Evolutionary conservation across 768 basidiomycete genomes (phyloP).

Genomic region (Rhodotorula sphaerocarpa): DNA sequence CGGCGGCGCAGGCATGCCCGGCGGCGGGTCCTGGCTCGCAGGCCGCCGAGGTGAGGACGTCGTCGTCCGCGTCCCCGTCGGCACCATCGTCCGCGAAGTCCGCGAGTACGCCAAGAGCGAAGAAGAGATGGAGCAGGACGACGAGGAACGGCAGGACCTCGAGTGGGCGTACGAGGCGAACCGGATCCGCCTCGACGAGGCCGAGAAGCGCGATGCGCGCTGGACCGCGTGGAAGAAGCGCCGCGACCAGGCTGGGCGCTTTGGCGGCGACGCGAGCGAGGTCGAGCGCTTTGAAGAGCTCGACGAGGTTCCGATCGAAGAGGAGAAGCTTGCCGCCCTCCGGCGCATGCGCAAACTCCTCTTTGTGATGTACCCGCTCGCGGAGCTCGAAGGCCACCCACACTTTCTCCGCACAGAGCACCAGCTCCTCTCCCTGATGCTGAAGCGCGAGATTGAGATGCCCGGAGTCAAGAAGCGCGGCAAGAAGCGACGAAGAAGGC

Average conservation of each 20-base stretch:
- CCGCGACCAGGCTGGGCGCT: slow-evolving; percentile 13
- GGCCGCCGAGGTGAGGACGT: slow-evolving; percentile 66
- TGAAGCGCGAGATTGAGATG: slow-evolving; percentile 23
- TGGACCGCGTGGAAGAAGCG: slow-evolving; percentile 46
- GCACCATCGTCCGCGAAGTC: slow-evolving; percentile 78
- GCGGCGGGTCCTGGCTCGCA: slow-evolving; percentile 79
- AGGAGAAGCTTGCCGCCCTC: slow-evolving; percentile 19
- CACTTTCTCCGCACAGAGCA: slow-evolving; percentile 32
- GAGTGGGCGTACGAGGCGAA: slow-evolving; percentile 45
- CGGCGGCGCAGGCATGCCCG: slow-evolving; percentile 60
- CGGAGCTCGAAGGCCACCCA: slow-evolving; percentile 29
- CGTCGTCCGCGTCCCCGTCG: slow-evolving; percentile 73
- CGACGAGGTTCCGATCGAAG: slow-evolving; percentile 16
- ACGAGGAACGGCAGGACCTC: slow-evolving; percentile 25
- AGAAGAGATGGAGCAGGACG: slow-evolving; percentile 61
- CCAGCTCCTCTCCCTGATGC: slow-evolving; percentile 21
- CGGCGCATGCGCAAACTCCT: slow-evolving; percentile 17
- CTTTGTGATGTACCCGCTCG: slow-evolving; percentile 32
- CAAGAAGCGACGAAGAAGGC: slow-evolving; percentile 1
- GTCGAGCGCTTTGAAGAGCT: slow-evolving; percentile 24
- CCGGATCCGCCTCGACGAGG: slow-evolving; percentile 49
- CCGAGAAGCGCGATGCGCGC: slow-evolving; percentile 55
- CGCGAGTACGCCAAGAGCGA: slow-evolving; percentile 53
- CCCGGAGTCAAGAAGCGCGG: slow-evolving; percentile 16
- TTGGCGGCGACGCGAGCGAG: slow-evolving; percentile 2